These are phyloP conservation scores for Sporothrix protearum DNA, from an alignment of 2,329 filamentous ascomycete genomes.

Conservation along the genomic window DNA sequence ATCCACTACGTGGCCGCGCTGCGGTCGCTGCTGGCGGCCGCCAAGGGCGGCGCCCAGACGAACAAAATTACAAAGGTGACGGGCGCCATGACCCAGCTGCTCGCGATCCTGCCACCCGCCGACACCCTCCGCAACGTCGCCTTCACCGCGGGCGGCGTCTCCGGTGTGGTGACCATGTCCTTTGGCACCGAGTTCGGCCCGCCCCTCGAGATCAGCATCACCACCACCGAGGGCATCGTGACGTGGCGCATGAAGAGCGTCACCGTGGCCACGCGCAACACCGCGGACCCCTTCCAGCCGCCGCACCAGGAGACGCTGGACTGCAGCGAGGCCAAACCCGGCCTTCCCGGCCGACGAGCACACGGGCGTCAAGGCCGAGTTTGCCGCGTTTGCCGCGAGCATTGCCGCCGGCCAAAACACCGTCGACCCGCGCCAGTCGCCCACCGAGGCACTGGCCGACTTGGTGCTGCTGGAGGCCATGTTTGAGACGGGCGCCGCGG, in stretches of 20 bases:
- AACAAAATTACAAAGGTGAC: constrained; percentile 47
- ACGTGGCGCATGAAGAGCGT: constrained; percentile 30
- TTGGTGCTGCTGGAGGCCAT: constrained; percentile 34
- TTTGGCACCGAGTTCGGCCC: constrained; percentile 37
- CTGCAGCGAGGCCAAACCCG: constrained; percentile 27
- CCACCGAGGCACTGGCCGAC: constrained; percentile 34
- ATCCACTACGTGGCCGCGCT: constrained; percentile 67
- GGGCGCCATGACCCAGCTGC: constrained; percentile 54
- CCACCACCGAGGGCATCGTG: constrained; percentile 34
- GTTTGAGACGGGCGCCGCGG: constrained; percentile 32
- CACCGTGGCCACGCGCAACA: constrained; percentile 25
- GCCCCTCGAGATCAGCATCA: constrained; percentile 31
- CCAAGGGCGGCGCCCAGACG: background rate
- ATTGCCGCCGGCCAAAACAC: constrained; percentile 28
- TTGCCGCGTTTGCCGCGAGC: constrained; percentile 33
- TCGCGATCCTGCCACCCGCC: constrained; percentile 58
- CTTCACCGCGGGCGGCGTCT: constrained; percentile 31
- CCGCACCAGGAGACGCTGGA: constrained; percentile 21
- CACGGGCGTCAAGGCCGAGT: constrained; percentile 34
- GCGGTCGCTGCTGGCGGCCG: constrained; percentile 53
- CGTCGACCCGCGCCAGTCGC: constrained; percentile 31
- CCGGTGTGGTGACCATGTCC: constrained; percentile 32
- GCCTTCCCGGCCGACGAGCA: constrained; percentile 20
- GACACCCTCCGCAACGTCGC: constrained; percentile 61
- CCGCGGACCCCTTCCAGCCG: background rate